Base-by-base conservation (phyloP, 495 filamentous ascomycete species). In the Amniculicola lignicola region DNA sequence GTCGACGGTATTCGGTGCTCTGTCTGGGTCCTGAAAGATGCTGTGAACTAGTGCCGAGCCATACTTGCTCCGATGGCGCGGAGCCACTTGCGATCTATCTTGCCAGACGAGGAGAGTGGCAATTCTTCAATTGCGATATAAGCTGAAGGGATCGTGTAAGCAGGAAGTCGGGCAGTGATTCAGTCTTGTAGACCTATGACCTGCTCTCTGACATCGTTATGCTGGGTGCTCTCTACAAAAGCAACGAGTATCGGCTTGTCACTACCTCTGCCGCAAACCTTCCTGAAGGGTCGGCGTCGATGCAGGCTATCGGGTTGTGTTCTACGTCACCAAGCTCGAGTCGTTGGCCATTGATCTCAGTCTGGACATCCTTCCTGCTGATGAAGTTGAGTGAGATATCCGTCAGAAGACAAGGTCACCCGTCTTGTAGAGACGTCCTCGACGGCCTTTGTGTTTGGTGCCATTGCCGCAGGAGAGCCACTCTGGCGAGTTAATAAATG, bases 41-140 rank as follows among this genome's bases (percentile, higher is more conserved):
- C 66, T 35, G 69, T 73, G 4, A 76, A 23, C 2, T 69, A 62
- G 0, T 74, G 70, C 24, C 73, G 73, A 5, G 69, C 52, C 23
- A 79, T 51, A 7, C 62, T 42, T 15, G 72, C 64, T 0, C 71
- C 72, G 58, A 72, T 71, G n/a, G 38, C 44, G 11, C 14, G 9
- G 23, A 58, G n/a, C 9, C 19, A 24, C 25, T 40, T 55, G 3
- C 57, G 51, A 19, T 60, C 57, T 19, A 56, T 10, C 21, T 60
- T 60, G 16, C 57, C 57, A 37, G 57, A 60, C 19, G 57, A n/a
- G 9, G 22, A 4, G 5, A 57, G 18, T n/a, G 57, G 57, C 21
- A 60, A 24, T 28, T 18, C 6, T 37, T 41, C 16, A 2, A 60
- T 14, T 12, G 24, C 39, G 19, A 22, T 22, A 15, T 22, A 57